Percentiles rank a stretch among this genome's conserved stretches.
These are phyloP conservation scores for Solanum rostratum DNA, from an alignment of 257 asterid genomes.

Conservation along the genomic window DNA sequence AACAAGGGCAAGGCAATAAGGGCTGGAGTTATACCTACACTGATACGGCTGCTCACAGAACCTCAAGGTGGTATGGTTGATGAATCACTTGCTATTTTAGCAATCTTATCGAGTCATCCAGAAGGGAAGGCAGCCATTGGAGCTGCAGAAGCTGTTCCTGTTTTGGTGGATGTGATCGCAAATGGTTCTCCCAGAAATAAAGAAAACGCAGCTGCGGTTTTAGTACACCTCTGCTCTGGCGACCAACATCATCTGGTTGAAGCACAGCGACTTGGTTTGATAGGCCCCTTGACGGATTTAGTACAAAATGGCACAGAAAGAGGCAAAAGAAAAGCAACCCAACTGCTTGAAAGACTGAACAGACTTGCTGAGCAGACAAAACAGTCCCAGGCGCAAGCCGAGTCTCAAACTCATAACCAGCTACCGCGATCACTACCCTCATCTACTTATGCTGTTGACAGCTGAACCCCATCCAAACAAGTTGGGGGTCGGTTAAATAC, in stretches of 20 bases:
- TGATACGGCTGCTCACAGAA: background rate
- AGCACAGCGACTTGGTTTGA: constrained; percentile 1
- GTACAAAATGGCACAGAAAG: constrained; percentile 5
- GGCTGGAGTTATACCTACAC: constrained; percentile 10
- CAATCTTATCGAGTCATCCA: constrained; percentile 9
- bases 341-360: constrained; percentile 6
- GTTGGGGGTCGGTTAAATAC: background rate
- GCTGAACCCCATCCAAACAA: background rate
- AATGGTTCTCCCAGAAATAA: constrained; percentile 13
- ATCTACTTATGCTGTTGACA: background rate
- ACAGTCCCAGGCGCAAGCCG: background rate
- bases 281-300: constrained; percentile 1
- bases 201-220: constrained; percentile 10
- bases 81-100: constrained; percentile 14
- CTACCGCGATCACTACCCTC: background rate
- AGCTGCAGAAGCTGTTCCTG: constrained; percentile 9
- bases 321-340: constrained; percentile 3
- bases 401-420: background rate
- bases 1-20: constrained; percentile 17
- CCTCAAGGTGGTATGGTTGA: constrained; percentile 5
- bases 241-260: constrained; percentile 6
- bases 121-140: constrained; percentile 9
- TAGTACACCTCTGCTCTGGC: constrained; percentile 4
- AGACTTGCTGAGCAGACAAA: background rate
- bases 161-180: constrained; percentile 7